These are phyloP conservation scores for Emericellopsis atlantica DNA, from an alignment of 2,329 filamentous ascomycete species.

Conservation along the genomic window DNA sequence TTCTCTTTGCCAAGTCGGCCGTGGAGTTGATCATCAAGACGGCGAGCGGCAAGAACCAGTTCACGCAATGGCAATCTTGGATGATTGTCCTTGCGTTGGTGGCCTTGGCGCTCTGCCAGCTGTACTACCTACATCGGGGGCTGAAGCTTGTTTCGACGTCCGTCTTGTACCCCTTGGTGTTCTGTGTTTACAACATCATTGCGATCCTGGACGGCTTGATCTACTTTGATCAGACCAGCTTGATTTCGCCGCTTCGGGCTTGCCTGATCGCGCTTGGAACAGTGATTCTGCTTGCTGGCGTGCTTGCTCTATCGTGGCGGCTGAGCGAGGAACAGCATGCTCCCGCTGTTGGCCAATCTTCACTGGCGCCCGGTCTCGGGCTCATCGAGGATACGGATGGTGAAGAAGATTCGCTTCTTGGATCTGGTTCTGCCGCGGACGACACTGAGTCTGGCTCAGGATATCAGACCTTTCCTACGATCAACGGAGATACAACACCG, in stretches of 20 bases:
- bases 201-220: conserved; percentile 95
- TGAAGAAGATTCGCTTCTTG: conserved; percentile 44
- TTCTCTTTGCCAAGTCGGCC: conserved; percentile 90
- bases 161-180: conserved; percentile 90
- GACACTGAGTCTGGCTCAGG: conserved; percentile 24
- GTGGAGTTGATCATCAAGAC: conserved; percentile 88
- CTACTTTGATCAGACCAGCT: conserved; percentile 83
- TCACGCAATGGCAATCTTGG: conserved; percentile 93
- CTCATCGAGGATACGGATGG: conserved; percentile 58
- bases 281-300: conserved; percentile 71
- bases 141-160: conserved; percentile 92
- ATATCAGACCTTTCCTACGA: conserved; percentile 35
- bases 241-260: conserved; percentile 64
- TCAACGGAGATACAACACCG: conserved; percentile 21
- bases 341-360: conserved; percentile 49
- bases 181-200: conserved; percentile 98
- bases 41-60: conserved; percentile 80
- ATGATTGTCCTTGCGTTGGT: conserved; percentile 74
- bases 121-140: conserved; percentile 91
- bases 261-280: conserved; percentile 79
- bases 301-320: conserved; percentile 87
- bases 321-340: conserved; percentile 64
- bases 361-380: conserved; percentile 70
- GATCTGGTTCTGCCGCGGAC: conserved; percentile 28
- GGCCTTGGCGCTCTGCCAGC: conserved; percentile 70